Evolutionary conservation across 257 asterid species (phyloP), one percentile per base, ranked within the genome.

Genomic region (Capsicum chinense): DNA sequence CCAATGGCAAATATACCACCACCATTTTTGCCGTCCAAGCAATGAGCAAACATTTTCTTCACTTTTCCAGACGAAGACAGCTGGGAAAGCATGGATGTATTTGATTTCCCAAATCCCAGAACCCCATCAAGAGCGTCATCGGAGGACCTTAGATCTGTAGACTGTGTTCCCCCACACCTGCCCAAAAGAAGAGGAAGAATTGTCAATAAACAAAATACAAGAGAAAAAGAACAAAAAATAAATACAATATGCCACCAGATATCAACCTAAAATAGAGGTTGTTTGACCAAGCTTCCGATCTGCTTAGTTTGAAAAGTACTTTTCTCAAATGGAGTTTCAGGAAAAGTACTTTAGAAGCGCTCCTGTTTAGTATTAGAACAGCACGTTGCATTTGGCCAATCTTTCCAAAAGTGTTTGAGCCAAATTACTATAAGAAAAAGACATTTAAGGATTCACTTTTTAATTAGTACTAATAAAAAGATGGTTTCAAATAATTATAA

Each of bases 1-100:
- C 99, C 99, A 83, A 97, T 97, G 83, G 99, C 99, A 91, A 97
- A 97, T 84, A 97, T 97, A 84, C 99, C 99, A 83, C 99, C 99
- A 88, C 99, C 99, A 88, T 95, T 95, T 71, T 90, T 97, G 5
- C 98, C 99, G 86, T 95, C 99, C 85, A 97, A 90, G 88, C 99
- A 97, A 92, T 95, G 99, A 54, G 99, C 99, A 92, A 97, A 97
- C 98, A 95, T 95, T 87, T 91, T 95, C 88, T 90, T 97, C 58
- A 97, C 97, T 89, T 92, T 92, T 83, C 98, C 97, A 56, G 99
- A 86, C 70, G 95, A 91, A 85, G 98, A 97, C 84, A 97, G 92
- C 91, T 97, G 99, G 82, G 99, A 97, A 86, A 97, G 95, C 94
- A 95, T 89, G 83, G 99, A 97, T 50, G 98, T 90, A 87, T 97